A percentile compares a stretch with the other conserved stretches of the same genome.
Evolutionary conservation across 2,329 filamentous ascomycete species (phyloP).

Genomic region (Aplosporella prunicola): DNA sequence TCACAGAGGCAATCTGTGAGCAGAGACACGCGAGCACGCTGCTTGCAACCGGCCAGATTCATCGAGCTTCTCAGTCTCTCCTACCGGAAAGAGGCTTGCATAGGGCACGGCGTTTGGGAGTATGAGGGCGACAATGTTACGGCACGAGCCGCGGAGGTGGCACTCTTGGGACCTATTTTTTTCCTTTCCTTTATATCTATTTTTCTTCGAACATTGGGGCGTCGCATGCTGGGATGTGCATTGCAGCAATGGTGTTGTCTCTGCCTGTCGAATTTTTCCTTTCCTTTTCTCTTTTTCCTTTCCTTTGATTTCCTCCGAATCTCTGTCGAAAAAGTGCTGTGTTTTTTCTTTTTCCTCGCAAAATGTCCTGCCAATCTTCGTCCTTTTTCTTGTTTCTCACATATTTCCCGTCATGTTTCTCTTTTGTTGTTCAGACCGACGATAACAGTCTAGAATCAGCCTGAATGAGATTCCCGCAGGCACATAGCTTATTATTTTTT

Average conservation of each 20-base stretch:
- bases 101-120: conserved; percentile 11
- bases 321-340: not conserved
- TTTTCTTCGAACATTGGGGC: too few species aligned
- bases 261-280: not conserved
- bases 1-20: conserved; percentile 3
- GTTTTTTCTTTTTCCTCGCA: not conserved
- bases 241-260: conserved; percentile 6
- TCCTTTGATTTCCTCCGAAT: not conserved
- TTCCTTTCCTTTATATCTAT: conserved; percentile 4
- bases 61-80: conserved; percentile 11
- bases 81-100: conserved; percentile 9
- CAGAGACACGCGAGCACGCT: conserved; percentile 2
- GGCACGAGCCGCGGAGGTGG: conserved; percentile 11
- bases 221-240: too few species aligned
- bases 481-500: not conserved
- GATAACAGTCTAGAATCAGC: conserved; percentile 11
- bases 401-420: not conserved
- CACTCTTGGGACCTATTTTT: conserved; percentile 6
- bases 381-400: not conserved
- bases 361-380: not conserved
- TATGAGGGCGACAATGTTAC: conserved; percentile 9
- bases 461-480: conserved; percentile 12
- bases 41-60: conserved; percentile 5
- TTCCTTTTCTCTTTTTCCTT: not conserved
- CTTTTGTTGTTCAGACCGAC: conserved; percentile 7